Evolutionary conservation across 1,284 basidiomycete species (phyloP), one percentile per base, ranked within the genome.

Genomic region (Puccinia hordei): DNA sequence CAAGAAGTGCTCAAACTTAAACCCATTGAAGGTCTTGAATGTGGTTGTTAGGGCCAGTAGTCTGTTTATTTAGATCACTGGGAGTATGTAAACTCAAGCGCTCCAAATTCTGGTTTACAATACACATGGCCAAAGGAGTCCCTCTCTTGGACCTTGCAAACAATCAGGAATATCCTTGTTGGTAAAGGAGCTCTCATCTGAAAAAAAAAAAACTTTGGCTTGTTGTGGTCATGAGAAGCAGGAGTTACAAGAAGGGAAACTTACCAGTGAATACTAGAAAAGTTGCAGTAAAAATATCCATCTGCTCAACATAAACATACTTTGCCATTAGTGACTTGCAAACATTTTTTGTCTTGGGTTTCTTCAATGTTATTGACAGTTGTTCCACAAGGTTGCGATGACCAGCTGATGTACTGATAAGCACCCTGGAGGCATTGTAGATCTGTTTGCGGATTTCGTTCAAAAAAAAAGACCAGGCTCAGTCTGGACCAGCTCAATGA

Each of bases 191-290:
- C 53, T 57, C 35, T 73, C 53, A 59, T 73, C 72, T 73, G 35
- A 22, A 12, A 5, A 51, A 44, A 15, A 51, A 13, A 3, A 30
- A 3, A 61, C 19, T n/a, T 55, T n/a, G n/a, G n/a, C 24, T 27
- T 15, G 12, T 27, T 8, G 66, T 30, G 8, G 12, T 44, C 13
- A 49, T 27, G 13, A 71, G 1, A 22, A 19, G 24, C n/a, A 24
- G 68, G 46, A 71, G n/a, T n/a, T n/a, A 12, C 4, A 27, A 24
- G 68, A 33, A 51, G 46, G n/a, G n/a, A 38, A 19, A 71, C 68
- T 27, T n/a, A 49, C 68, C 68, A n/a, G 51, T 71, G 51, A 71
- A 71, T 8, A 71, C 68, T 12, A 71, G 68, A 53, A 27, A 71
- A 8, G 4, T 19, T 13, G 35, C 17, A 41, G 38, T 4, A 41